Evolutionary conservation across 805 yeast species (phyloP), one percentile per base, ranked within the genome.

Genomic region (Yarrowia hollandica): DNA sequence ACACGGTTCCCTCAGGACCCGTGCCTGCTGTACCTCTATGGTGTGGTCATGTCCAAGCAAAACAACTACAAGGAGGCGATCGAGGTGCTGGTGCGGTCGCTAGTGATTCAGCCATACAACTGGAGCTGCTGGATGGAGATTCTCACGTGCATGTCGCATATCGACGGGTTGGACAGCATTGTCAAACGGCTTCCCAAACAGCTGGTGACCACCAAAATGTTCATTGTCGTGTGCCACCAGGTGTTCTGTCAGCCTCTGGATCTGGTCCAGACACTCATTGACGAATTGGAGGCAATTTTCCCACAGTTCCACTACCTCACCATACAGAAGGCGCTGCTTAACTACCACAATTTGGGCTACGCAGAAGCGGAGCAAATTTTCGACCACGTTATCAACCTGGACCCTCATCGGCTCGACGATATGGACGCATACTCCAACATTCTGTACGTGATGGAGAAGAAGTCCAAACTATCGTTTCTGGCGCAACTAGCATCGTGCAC

Each of bases 41-140:
- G 97, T 1, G 69, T 86, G 14, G 74, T 88, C 1, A 74, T 84
- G 46, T 73, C 83, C 58, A 84, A 82, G 8, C 85, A 85, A 65
- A 83, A 83, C 50, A 83, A 85, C 63, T 72, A 72, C n/a, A 64
- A 73, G 1, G 69, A 74, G 31, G 97, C 97, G 0, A 83, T 85
- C 60, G 75, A 79, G 21, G 74, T 75, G 42, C 77, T 91, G 28
- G 75, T 83, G 26, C 77, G 77, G 46, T 85, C 97, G 0, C 68
- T 92, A 12, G 74, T 78, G 21, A 54, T 78, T 25, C 90, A 85
- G 65, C 96, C 97, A 0, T 87, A 79, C 70, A 92, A 92, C 70
- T 94, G 99, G 99, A 81, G 91, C 59, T 86, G 94, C 61, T 94
- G 97, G 97, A 77, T 79, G 60, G 97, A 92, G 68, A 75, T 94